Evolutionary conservation across 768 basidiomycete genomes (phyloP).

Genomic region (Agaricus blazei): DNA sequence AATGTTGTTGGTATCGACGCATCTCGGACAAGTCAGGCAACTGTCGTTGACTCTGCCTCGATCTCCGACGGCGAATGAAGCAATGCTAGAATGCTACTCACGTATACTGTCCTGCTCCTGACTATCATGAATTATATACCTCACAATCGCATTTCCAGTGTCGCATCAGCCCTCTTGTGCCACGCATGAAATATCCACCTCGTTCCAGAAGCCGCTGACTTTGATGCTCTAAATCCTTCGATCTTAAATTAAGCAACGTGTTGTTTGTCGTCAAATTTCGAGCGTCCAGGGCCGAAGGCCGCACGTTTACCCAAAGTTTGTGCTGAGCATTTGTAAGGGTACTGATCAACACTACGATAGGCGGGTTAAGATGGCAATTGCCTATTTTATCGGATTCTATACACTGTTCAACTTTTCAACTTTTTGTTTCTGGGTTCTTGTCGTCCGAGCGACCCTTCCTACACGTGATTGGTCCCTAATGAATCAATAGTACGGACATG

Average conservation of each 20-base stretch:
- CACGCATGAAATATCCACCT: no score
- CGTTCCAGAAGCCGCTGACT: no score
- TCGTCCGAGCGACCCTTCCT: no score
- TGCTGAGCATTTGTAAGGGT: no score
- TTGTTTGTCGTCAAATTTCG: no score
- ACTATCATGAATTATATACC: neutral
- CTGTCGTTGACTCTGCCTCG: neutral
- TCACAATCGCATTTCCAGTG: neutral
- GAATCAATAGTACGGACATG: slow-evolving; percentile 1
- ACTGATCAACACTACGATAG: no score
- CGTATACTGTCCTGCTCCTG: neutral
- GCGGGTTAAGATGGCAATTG: no score
- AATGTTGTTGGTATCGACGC: slow-evolving; percentile 12
- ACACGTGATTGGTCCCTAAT: neutral
- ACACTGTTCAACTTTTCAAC: no score
- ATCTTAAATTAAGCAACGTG: neutral
- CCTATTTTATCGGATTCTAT: no score
- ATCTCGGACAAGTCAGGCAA: slow-evolving; percentile 8
- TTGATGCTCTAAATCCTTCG: neutral
- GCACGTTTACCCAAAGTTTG: no score
- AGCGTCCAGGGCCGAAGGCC: no score
- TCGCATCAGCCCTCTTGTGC: neutral
- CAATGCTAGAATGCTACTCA: neutral
- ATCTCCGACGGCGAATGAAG: neutral
- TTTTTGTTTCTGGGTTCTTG: no score